These are phyloP conservation scores for Cryptosporidium canis DNA, from an alignment of 169 alveolate species.

Conservation along the genomic window DNA sequence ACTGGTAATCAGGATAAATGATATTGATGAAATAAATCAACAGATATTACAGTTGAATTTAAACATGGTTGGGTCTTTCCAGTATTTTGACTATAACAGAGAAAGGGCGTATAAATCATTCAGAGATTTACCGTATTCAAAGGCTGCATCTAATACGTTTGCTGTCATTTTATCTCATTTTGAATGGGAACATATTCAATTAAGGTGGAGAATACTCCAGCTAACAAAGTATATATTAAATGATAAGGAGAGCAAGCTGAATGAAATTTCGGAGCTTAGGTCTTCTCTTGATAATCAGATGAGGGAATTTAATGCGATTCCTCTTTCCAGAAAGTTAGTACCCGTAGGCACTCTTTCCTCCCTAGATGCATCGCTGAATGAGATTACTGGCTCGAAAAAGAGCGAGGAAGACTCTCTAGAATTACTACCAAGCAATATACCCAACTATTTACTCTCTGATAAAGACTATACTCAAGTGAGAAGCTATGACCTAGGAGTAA, in stretches of 20 bases:
- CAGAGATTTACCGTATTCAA: slow-evolving; percentile 3
- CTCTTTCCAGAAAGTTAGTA: slow-evolving; percentile 28
- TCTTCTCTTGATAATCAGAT: slow-evolving; percentile 21
- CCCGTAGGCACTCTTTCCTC: slow-evolving; percentile 47
- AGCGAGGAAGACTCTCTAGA: slow-evolving; percentile 8
- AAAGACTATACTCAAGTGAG: slow-evolving; percentile 22
- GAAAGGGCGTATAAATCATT: slow-evolving; percentile 34
- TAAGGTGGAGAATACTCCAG: slow-evolving; percentile 47
- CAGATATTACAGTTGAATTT: slow-evolving; percentile 17
- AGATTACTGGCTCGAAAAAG: neutral
- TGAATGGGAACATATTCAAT: slow-evolving; percentile 67
- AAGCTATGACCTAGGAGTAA: slow-evolving; percentile 14
- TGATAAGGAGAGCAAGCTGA: slow-evolving; percentile 21
- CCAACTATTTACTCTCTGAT: slow-evolving; percentile 18
- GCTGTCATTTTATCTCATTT: slow-evolving; percentile 38
- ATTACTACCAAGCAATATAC: slow-evolving; percentile 34
- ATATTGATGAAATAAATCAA: slow-evolving; percentile 37
- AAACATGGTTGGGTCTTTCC: slow-evolving; percentile 44
- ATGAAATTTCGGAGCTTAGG: slow-evolving; percentile 18
- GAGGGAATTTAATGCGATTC: slow-evolving; percentile 43
- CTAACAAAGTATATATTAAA: neutral
- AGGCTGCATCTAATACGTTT: slow-evolving; percentile 9
- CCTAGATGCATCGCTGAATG: neutral
- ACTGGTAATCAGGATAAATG: slow-evolving; percentile 11
- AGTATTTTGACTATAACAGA: slow-evolving; percentile 53